Evolutionary conservation across 306 rosid genomes (phyloP).

Genomic region (Prosopis cineraria): DNA sequence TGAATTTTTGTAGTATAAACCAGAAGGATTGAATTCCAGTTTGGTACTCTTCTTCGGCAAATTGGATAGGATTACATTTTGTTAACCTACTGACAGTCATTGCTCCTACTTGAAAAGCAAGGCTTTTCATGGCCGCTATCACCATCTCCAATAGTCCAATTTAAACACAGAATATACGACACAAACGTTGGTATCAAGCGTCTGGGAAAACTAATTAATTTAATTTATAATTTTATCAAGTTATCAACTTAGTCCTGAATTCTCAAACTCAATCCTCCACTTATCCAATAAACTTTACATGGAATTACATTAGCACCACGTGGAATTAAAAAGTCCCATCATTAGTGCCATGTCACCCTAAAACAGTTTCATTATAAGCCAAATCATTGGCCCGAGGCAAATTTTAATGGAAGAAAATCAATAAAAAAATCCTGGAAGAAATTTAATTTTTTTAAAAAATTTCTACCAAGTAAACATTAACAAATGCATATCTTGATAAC

Average conservation of each 20-base stretch:
- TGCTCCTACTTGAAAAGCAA: not conserved
- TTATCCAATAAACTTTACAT: too few species aligned
- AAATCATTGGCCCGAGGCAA: not conserved
- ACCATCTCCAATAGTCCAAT: not conserved
- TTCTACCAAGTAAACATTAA: too few species aligned
- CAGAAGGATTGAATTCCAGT: not conserved
- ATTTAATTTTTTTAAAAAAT: not conserved
- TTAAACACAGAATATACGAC: not conserved
- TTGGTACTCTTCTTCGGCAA: not conserved
- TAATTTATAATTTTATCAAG: too few species aligned
- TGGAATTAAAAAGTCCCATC: too few species aligned
- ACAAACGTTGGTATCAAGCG: too few species aligned
- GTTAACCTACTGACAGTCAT: not conserved
- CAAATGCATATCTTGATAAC: too few species aligned
- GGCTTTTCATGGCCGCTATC: not conserved
- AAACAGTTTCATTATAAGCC: not conserved
- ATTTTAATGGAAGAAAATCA: not conserved
- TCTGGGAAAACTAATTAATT: too few species aligned
- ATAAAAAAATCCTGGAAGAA: slow-evolving; percentile 8
- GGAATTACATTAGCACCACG: too few species aligned
- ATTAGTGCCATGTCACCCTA: too few species aligned
- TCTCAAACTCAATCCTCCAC: too few species aligned
- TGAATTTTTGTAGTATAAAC: not conserved
- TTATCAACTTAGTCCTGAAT: too few species aligned
- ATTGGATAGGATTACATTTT: not conserved